These are phyloP conservation scores for Pisolithus sp. DNA, from an alignment of 768 basidiomycete genomes.

Conservation along the genomic window DNA sequence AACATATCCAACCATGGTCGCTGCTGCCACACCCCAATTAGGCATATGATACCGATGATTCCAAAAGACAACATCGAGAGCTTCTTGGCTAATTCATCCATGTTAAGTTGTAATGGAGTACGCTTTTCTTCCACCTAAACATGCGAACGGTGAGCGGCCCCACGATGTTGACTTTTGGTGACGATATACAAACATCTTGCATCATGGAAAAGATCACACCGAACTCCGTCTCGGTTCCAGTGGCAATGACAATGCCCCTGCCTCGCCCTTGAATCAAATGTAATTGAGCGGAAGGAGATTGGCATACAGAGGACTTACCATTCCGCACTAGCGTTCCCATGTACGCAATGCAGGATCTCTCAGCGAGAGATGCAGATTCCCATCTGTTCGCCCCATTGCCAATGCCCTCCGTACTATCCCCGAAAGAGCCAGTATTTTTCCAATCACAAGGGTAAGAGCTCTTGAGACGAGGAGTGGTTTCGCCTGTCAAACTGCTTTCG, in stretches of 20 bases:
- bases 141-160: neutral
- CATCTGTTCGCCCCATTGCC: constrained; percentile 29
- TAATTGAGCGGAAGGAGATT: constrained; percentile 1
- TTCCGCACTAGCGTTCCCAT: constrained; percentile 95
- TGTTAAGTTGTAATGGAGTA: constrained; percentile 86
- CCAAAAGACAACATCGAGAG: constrained; percentile 87
- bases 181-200: constrained; percentile 66
- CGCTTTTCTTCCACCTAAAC: constrained; percentile 73
- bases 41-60: constrained; percentile 89
- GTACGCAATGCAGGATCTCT: constrained; percentile 82
- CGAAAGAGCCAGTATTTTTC: constrained; percentile 22
- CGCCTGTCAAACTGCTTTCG: constrained; percentile 92
- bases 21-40: constrained; percentile 81
- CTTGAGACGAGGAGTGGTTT: constrained; percentile 79
- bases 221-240: constrained; percentile 84
- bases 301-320: constrained; percentile 39
- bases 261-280: constrained; percentile 55
- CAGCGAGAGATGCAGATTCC: constrained; percentile 58
- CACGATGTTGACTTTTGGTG: neutral
- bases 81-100: constrained; percentile 95
- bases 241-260: constrained; percentile 80
- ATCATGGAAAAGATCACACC: constrained; percentile 97
- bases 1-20: constrained; percentile 97
- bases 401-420: neutral
- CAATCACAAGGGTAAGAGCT: constrained; percentile 46